Evolutionary conservation across 2,329 filamentous ascomycete species (phyloP), one percentile per base, ranked within the genome.

Genomic region (Claviceps fusiformis): DNA sequence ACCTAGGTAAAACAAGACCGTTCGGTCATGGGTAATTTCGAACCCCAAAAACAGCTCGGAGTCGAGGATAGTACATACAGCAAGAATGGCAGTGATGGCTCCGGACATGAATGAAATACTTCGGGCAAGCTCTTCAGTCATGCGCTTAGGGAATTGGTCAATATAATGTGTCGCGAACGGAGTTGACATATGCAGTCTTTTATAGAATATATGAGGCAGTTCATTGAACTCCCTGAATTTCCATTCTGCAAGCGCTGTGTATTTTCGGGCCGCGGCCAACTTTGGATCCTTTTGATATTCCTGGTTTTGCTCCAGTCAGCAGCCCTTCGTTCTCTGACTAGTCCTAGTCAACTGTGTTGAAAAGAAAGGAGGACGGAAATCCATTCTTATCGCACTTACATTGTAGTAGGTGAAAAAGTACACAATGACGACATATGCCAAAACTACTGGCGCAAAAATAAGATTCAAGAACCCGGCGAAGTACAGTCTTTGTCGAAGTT

Each of bases 201-300:
- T 87, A 57, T 90, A 81, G 63, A 97, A 98, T 2, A 97, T 77
- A 68, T 98, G 93, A 55, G 86, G 86, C 1, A 98, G 77, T 68
- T 98, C 93, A 64, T 98, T 98, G 77, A 97, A 98, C 67, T 97
- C 92, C 50, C 93, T 85, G 59, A 98, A 96, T 64, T 96, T 97
- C 93, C 93, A 98, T 67, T 95, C 87, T 0, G 93, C 93, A 52
- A 95, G 80, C 1, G 90, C 88, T 0, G 92, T 97, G 66, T 96
- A 98, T 60, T 90, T 85, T 45, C 93, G 83, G 17, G 70, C 68
- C 9, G 89, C 86, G n/a, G 88, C 87, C 43, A 95, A 80, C 59
- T 90, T 85, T 0, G 89, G 92, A 59, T 96, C 95, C 65, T 91
- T 95, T 70, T 95, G 90, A 65, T 95, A 96, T 74, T 98, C 92